Evolutionary conservation across 2,329 filamentous ascomycete genomes (phyloP).

Genomic region (Trichoderma guizhouense): DNA sequence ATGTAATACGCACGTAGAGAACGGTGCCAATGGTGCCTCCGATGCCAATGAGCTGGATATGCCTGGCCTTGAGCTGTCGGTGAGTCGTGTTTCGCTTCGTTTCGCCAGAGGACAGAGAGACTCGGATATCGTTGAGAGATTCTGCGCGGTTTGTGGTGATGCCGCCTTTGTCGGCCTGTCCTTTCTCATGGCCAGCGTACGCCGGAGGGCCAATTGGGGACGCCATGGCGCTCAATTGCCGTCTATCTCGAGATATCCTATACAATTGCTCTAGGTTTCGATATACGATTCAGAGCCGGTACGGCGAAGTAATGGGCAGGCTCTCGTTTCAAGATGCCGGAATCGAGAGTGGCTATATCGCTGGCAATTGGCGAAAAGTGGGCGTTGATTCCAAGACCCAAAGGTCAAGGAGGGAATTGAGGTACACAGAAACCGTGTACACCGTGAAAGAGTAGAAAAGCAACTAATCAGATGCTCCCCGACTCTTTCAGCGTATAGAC

Average conservation of each 20-base stretch:
- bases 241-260: background rate
- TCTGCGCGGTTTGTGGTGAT: background rate
- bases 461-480: background rate
- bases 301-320: background rate
- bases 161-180: background rate
- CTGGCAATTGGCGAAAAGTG: background rate
- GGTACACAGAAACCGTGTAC: background rate
- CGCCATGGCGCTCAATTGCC: background rate
- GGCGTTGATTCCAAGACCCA: background rate
- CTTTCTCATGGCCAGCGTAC: slow-evolving; percentile 27
- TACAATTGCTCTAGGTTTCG: background rate
- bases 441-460: background rate
- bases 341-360: background rate
- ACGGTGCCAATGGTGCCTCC: slow-evolving; percentile 64
- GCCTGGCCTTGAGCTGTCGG: slow-evolving; percentile 52
- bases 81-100: slow-evolving; percentile 42
- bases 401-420: background rate
- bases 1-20: slow-evolving; percentile 44
- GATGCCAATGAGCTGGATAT: slow-evolving; percentile 60
- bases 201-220: slow-evolving; percentile 16
- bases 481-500: slow-evolving; percentile 23
- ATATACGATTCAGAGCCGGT: background rate
- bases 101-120: slow-evolving; percentile 22
- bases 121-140: slow-evolving; percentile 14
- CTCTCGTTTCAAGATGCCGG: background rate